phyloP scores from a whole-genome alignment of 805 yeast species.

The Candida takata region DNA sequence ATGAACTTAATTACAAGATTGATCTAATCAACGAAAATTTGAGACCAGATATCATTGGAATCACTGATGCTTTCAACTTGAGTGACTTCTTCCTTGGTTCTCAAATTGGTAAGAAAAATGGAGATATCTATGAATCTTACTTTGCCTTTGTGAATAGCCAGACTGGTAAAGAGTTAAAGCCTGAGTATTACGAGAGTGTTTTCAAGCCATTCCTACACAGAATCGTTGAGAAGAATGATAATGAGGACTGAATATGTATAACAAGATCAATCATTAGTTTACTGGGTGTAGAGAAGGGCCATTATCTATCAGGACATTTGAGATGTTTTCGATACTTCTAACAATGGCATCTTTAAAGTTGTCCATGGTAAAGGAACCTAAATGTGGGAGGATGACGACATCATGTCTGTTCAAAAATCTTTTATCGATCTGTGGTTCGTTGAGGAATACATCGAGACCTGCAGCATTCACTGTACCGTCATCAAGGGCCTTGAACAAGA shows the following conservation, averaged over 20 bases:
- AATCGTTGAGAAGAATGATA: slow-evolving; percentile 14
- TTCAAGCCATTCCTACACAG: slow-evolving; percentile 20
- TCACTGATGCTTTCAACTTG: slow-evolving; percentile 77
- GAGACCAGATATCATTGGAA: slow-evolving; percentile 66
- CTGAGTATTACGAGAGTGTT: slow-evolving; percentile 32
- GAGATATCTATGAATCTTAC: slow-evolving; percentile 76
- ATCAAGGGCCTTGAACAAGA: slow-evolving; percentile 51
- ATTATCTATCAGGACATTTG: slow-evolving; percentile 12
- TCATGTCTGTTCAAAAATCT: slow-evolving; percentile 50
- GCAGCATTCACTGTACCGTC: slow-evolving; percentile 55
- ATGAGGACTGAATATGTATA: slow-evolving; percentile 11
- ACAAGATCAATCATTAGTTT: slow-evolving; percentile 6
- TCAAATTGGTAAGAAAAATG: slow-evolving; percentile 75
- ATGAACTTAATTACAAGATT: slow-evolving; percentile 22
- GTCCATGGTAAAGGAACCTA: slow-evolving; percentile 62
- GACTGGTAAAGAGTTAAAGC: slow-evolving; percentile 45
- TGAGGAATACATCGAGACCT: slow-evolving; percentile 66
- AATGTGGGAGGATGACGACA: slow-evolving; percentile 53
- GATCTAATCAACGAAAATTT: slow-evolving; percentile 32
- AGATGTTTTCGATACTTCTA: slow-evolving; percentile 45
- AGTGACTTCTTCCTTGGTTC: slow-evolving; percentile 76
- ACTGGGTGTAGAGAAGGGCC: slow-evolving; percentile 14
- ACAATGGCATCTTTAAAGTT: slow-evolving; percentile 45
- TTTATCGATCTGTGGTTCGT: slow-evolving; percentile 51
- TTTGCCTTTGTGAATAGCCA: slow-evolving; percentile 49